Evolutionary conservation across 768 basidiomycete species (phyloP), one percentile per base, ranked within the genome.

Genomic region (Clitopilus hobsonii): DNA sequence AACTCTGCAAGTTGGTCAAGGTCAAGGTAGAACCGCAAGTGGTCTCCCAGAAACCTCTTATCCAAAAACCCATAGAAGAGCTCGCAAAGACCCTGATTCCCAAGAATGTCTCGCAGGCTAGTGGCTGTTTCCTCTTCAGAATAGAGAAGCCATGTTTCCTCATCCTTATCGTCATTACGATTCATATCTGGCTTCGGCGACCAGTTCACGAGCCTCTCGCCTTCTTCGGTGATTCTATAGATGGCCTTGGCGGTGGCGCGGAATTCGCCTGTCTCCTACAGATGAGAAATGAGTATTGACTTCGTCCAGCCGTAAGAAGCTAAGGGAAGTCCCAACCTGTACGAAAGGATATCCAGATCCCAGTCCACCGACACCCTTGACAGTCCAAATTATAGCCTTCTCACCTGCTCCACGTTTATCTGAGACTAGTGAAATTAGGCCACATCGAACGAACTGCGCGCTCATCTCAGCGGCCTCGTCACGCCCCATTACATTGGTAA

Each of bases 391-490:
- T 65, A 84, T 81, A 18, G 84, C 82, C 24, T 84, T 81, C 49
- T 81, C 81, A 41, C 78, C 79, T 25, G 22, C 45, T 67, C 82
- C 83, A 54, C 83, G 73, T 69, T 81, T 83, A 65, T 84, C 82
- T 61, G 82, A 82, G 56, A 87, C 84, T 29, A 91, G 73, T 3
- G 69, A 63, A 63, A 91, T 82, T 48, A 88, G 76, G 8, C 86
- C 84, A 60, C 85, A 85, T 41, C 89, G 79, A 24, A 89, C 86
- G 61, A 91, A 89, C 60, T 91, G 89, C 0, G 87, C 89, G 0
- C 83, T 80, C 72, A 89, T 80, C 70, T 89, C 89, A 22, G 86
- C 85, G 0, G 86, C 88, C 65, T 91, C 90, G 59, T 91, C 90
- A 48, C 85, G 73, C 6, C 87, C 87, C 25, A 85, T 82, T 38